Percentiles rank a stretch among this genome's conserved stretches.
These are phyloP conservation scores for Sordariomycetes sp. DNA, from an alignment of 2,329 filamentous ascomycete genomes.

Conservation along the genomic window DNA sequence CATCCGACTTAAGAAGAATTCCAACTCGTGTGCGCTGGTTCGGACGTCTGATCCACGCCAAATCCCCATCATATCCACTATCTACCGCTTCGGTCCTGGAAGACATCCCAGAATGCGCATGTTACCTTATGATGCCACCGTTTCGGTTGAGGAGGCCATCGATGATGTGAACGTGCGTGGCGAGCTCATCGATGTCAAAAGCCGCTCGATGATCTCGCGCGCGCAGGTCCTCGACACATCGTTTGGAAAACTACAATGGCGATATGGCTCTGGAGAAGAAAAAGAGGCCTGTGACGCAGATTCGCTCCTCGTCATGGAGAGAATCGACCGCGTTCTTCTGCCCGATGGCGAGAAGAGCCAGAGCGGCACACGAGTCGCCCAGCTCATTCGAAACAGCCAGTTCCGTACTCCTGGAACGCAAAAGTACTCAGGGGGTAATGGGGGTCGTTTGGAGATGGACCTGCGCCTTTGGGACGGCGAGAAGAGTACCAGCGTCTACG, in stretches of 20 bases:
- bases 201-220: slow-evolving; percentile 9
- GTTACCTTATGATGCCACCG: slow-evolving; percentile 1
- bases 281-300: slow-evolving; percentile 6
- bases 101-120: slow-evolving; percentile 10
- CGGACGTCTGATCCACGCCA: slow-evolving; percentile 5
- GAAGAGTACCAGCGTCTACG: slow-evolving; percentile 5
- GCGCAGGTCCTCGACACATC: slow-evolving; percentile 11
- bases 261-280: slow-evolving; percentile 9
- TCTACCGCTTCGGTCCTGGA: slow-evolving; percentile 12
- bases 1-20: slow-evolving; percentile 9
- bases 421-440: slow-evolving; percentile 11
- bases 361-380: slow-evolving; percentile 8
- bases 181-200: slow-evolving; percentile 9
- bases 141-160: slow-evolving; percentile 10
- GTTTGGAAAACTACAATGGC: slow-evolving; percentile 11
- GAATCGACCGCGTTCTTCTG: slow-evolving; percentile 3
- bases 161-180: slow-evolving; percentile 5
- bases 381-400: slow-evolving; percentile 11
- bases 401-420: slow-evolving; percentile 10
- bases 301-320: slow-evolving; percentile 10
- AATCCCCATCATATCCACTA: slow-evolving; percentile 11
- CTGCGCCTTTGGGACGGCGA: slow-evolving; percentile 9
- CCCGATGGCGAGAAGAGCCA: not conserved
- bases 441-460: slow-evolving; percentile 12
- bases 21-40: slow-evolving; percentile 14